Percentiles rank a stretch among this genome's conserved stretches.
Conservation (phyloP, 2,329 filamentous ascomycete species). For the Kalmusia sp. region DNA sequence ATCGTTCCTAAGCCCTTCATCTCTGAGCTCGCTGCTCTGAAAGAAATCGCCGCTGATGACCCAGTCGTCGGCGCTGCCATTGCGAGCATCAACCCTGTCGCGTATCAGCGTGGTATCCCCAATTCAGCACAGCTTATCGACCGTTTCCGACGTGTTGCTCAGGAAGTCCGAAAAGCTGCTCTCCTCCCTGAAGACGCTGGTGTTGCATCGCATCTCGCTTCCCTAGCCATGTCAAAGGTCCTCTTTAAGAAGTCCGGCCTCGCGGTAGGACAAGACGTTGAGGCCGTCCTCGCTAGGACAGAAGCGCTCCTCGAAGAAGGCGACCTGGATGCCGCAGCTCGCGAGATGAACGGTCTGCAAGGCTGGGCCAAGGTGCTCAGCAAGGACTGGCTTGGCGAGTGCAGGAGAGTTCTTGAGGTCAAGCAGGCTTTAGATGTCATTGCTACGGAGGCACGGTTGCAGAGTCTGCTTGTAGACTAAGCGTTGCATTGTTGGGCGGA, state of each 20-base stretch:
- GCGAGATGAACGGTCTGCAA: constrained; percentile 91
- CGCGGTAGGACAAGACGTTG: constrained; percentile 85
- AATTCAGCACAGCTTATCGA: constrained; percentile 87
- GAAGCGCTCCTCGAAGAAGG: constrained; percentile 93
- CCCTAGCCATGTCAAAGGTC: constrained; percentile 87
- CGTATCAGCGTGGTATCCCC: constrained; percentile 91
- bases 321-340: constrained; percentile 85
- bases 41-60: constrained; percentile 86
- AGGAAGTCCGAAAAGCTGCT: constrained; percentile 92
- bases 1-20: constrained; percentile 83
- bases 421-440: constrained; percentile 96
- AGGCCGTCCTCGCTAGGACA: constrained; percentile 88
- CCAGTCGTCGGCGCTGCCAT: constrained; percentile 91
- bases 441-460: constrained; percentile 85
- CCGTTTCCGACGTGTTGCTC: constrained; percentile 90
- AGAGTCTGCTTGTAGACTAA: constrained; percentile 83
- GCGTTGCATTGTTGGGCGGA: not conserved
- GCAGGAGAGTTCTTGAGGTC: constrained; percentile 90
- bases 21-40: constrained; percentile 89
- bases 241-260: constrained; percentile 88
- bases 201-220: constrained; percentile 91
- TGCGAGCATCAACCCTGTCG: constrained; percentile 90
- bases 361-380: constrained; percentile 97
- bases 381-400: constrained; percentile 91
- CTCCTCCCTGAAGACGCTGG: constrained; percentile 92